Conservation (phyloP, 139 green algal genomes). For the Yamagishiella unicocca region DNA sequence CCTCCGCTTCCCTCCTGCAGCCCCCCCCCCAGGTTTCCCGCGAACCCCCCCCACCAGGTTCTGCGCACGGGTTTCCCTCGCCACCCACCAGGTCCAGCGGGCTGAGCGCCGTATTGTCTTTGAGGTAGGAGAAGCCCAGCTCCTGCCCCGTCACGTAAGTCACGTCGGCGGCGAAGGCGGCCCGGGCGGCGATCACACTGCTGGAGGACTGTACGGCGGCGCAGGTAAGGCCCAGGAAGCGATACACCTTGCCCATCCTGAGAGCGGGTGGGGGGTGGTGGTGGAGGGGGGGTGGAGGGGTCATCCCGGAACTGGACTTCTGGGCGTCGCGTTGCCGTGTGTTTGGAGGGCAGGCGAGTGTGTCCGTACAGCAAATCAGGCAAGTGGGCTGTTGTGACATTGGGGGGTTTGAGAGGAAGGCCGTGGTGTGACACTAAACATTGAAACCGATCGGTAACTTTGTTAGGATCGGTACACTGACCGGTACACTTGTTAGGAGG, state of each 20-base stretch:
- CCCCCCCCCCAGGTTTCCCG: no score
- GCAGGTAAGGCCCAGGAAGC: constrained; percentile 86
- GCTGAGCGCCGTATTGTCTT: constrained; percentile 80
- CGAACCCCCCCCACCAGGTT: background rate
- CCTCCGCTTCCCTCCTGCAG: no score
- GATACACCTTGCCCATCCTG: constrained; percentile 90
- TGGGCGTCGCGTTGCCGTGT: no score
- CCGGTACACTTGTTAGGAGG: no score
- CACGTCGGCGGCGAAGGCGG: constrained; percentile 80
- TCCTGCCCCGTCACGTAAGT: constrained; percentile 90
- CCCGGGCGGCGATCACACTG: constrained; percentile 42
- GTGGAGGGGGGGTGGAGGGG: background rate
- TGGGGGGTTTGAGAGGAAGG: no score
- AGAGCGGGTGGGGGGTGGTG: background rate
- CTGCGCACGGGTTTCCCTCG: background rate
- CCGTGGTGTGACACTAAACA: no score
- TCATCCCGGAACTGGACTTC: no score
- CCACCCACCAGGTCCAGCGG: constrained; percentile 67
- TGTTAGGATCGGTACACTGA: no score
- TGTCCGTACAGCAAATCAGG: no score
- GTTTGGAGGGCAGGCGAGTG: no score
- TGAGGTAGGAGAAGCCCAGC: constrained; percentile 89
- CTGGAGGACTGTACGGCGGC: constrained; percentile 65
- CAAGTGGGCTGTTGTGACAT: no score
- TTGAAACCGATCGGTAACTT: no score